Base-by-base conservation (phyloP, 306 rosid genomes). In the Macrotyloma uniflorum region DNA sequence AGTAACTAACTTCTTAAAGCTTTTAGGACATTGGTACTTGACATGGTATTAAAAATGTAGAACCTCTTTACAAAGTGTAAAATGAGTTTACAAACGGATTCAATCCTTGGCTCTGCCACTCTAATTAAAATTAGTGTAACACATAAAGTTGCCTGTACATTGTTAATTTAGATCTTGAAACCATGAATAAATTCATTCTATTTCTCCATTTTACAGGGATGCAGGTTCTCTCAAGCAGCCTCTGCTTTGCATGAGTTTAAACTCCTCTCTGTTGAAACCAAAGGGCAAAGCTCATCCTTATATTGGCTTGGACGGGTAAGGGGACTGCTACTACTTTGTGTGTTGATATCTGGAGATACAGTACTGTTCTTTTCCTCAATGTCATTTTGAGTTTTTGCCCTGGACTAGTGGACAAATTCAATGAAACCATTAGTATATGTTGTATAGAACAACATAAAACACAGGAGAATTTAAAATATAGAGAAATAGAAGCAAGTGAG, bases 301-400 rank as follows among this genome's bases (percentile, higher is more conserved):
- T 92, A 90, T 80, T 90, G 97, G 97, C 91, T 84, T 49, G 98
- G 98, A 88, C 86, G 95, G 97, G 98, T 94, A 87, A 80, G 79
- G 38, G 50, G 61, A 16, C 57, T 70, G 36, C 12, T 47, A 23
- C 43, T 26, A 50, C 45, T 58, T 22, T 36, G 53, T 75, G 58
- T 77, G 66, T 49, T 14, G 8, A 9, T 78, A 55, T 70, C 19
- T 83, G 51, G 32, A 50, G 35, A 76, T 69, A 69, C 23, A 61
- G n/a, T 62, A 32, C 64, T 63, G 32, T 26, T 32, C 19, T 28
- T 69, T 76, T 65, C 42, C 65, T 46, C 40, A 76, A 22, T 3
- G 12, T 22, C 26, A 45, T 75, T 42, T 16, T 5, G 49, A 54
- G 61, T 53, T 59, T 46, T 58, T 13, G 8, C 33, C 2, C n/a